Percentiles rank a stretch among this genome's conserved stretches.
Evolutionary conservation across 2,329 filamentous ascomycete species (phyloP).

Genomic region (Xylaria sp.): DNA sequence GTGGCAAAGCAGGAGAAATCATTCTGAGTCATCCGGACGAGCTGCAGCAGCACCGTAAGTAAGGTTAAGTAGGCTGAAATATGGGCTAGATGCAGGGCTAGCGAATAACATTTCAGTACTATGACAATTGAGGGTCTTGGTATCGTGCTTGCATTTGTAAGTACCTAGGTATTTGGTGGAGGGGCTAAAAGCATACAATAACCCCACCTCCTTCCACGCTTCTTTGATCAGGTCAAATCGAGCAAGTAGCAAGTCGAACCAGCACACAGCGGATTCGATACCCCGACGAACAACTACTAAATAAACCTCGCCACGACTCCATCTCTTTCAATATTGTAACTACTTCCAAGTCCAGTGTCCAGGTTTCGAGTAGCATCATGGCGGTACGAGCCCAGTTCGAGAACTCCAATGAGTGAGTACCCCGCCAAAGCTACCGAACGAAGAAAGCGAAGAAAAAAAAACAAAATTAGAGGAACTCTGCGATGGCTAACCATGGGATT

Average conservation of each 20-base stretch:
- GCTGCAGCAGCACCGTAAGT: background rate
- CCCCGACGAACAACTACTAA: constrained; percentile 1
- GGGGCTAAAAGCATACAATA: constrained; percentile 23
- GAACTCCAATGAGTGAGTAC: constrained; percentile 86
- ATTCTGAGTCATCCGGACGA: constrained; percentile 28
- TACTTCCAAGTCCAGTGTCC: constrained; percentile 37
- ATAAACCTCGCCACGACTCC: background rate
- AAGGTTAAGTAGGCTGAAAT: background rate
- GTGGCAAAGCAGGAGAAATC: constrained; percentile 19
- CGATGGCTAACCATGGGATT: constrained; percentile 38
- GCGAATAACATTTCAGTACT: background rate
- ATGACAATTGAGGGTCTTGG: background rate
- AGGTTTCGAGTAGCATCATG: constrained; percentile 57
- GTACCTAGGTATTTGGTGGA: constrained; percentile 1
- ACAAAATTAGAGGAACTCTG: constrained; percentile 32
- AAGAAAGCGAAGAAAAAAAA: constrained; percentile 23
- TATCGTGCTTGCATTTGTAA: background rate
- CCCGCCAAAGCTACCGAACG: constrained; percentile 42
- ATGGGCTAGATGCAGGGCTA: background rate
- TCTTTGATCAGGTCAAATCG: constrained; percentile 12
- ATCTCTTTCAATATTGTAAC: constrained; percentile 37
- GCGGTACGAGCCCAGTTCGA: constrained; percentile 81
- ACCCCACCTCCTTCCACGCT: constrained; percentile 32
- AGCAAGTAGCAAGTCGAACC: background rate
- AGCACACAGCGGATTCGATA: background rate